Percentiles rank a stretch among this genome's conserved stretches.
phyloP scores from a whole-genome alignment of 2,329 filamentous ascomycete genomes.

The Beauveria varroae region DNA sequence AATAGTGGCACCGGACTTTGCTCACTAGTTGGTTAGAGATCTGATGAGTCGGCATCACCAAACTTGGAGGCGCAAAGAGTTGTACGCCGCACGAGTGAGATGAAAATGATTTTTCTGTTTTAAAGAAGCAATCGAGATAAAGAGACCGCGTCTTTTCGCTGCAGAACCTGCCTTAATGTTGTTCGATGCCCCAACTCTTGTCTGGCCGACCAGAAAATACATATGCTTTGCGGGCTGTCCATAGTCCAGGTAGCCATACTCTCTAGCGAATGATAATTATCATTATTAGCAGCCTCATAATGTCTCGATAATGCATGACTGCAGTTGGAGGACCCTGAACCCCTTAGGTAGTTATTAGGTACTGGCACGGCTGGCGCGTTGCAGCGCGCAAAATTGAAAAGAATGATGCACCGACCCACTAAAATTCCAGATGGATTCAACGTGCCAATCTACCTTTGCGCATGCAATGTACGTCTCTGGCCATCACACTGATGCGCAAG shows the following conservation, averaged over 20 bases:
- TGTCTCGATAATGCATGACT: no score
- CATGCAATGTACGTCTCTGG: background rate
- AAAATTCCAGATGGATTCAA: background rate
- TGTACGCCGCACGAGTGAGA: no score
- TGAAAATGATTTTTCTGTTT: background rate
- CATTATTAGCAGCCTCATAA: no score
- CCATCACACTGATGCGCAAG: background rate
- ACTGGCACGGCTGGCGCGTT: background rate
- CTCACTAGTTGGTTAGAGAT: background rate
- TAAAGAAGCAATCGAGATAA: background rate
- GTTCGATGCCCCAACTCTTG: no score
- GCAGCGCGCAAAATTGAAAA: background rate
- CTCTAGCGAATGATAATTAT: no score
- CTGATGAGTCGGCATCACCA: background rate
- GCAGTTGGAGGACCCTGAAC: background rate
- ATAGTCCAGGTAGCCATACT: no score
- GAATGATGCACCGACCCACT: background rate
- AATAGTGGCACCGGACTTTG: background rate
- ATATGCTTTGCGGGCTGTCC: no score
- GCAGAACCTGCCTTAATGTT: background rate
- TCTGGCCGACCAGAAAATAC: no score
- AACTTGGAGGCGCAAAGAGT: background rate
- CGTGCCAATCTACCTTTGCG: background rate
- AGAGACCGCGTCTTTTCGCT: no score
- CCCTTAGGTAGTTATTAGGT: no score